Conservation (phyloP, 2,329 filamentous ascomycete species). For the Colletotrichum kahawae region DNA sequence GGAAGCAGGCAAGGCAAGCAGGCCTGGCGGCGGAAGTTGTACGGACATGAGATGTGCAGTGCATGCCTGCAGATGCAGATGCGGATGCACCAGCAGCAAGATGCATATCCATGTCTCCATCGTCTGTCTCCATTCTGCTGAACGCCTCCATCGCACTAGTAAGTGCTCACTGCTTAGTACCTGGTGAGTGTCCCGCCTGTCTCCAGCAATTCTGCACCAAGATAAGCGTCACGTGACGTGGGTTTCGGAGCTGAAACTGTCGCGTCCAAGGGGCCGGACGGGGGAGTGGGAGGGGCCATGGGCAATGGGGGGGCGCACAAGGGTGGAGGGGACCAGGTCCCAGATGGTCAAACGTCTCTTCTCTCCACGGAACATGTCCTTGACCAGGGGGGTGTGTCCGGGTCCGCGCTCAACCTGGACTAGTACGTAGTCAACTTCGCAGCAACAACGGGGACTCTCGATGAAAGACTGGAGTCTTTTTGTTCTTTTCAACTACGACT, state of each 20-base stretch:
- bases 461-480: not conserved
- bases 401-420: slow-evolving; percentile 16
- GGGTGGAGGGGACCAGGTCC: slow-evolving; percentile 9
- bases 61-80: not conserved
- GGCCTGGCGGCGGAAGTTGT: not conserved
- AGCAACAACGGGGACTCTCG: not conserved
- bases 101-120: not conserved
- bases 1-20: too few species aligned
- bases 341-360: slow-evolving; percentile 22
- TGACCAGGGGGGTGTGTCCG: slow-evolving; percentile 14
- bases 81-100: not conserved
- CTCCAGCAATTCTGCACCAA: not conserved
- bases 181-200: not conserved
- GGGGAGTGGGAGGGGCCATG: not conserved
- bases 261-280: slow-evolving; percentile 16
- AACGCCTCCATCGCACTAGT: not conserved
- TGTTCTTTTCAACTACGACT: not conserved
- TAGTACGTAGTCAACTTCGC: not conserved
- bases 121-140: not conserved
- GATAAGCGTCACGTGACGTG: slow-evolving; percentile 7
- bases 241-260: slow-evolving; percentile 23
- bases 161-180: too few species aligned
- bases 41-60: slow-evolving; percentile 1
- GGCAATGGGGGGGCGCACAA: not conserved
- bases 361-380: slow-evolving; percentile 21